These are phyloP conservation scores for Fusarium ramigenum DNA, from an alignment of 2,329 filamentous ascomycete species.

Conservation along the genomic window DNA sequence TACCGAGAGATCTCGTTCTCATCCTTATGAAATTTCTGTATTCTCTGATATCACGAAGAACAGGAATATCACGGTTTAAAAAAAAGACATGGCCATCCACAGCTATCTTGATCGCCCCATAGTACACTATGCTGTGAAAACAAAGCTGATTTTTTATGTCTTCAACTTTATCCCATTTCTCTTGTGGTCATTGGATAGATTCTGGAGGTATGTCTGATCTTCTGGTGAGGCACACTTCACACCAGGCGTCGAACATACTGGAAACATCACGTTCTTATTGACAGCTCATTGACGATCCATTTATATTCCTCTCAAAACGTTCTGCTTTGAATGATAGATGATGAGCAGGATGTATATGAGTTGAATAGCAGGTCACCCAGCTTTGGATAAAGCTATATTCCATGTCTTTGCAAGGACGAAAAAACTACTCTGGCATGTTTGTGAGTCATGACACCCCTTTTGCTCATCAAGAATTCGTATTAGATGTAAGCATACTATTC, in stretches of 20 bases:
- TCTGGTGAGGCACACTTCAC: neutral
- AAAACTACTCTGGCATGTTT: no score
- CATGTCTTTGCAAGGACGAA: no score
- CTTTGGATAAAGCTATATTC: neutral
- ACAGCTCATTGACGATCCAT: neutral
- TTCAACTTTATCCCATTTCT: neutral
- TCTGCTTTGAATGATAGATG: neutral
- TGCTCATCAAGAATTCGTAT: neutral
- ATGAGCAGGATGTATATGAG: neutral
- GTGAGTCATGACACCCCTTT: neutral
- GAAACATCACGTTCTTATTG: neutral
- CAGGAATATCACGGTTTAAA: neutral
- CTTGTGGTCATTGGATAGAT: neutral
- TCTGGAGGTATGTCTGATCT: neutral
- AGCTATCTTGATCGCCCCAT: neutral
- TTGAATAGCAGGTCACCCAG: neutral
- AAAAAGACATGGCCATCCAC: no score
- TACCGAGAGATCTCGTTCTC: no score
- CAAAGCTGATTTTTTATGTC: neutral
- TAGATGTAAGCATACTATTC: neutral
- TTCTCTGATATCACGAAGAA: neutral
- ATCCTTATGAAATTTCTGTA: neutral
- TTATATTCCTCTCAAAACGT: neutral
- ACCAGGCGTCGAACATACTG: neutral
- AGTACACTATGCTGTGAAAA: neutral